Conservation (phyloP, 495 filamentous ascomycete genomes). For the Tuber magnatum region DNA sequence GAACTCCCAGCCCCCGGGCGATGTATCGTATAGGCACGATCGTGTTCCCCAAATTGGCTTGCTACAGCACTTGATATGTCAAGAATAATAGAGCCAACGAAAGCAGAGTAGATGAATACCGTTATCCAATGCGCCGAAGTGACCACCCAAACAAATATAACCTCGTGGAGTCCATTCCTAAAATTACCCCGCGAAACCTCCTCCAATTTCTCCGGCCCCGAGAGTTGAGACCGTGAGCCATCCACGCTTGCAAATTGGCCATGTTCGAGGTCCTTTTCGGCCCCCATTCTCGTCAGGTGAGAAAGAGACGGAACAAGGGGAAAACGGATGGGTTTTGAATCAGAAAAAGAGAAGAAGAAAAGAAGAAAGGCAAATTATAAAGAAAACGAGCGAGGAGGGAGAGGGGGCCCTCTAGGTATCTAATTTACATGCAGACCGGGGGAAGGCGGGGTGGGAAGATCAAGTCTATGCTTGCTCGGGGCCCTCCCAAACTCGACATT, state of each 20-base stretch:
- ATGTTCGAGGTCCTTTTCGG: conserved; percentile 17
- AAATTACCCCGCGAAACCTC: conserved; percentile 16
- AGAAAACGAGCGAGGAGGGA: background rate
- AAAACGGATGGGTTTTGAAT: background rate
- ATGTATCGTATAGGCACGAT: conserved; percentile 30
- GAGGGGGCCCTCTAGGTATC: background rate
- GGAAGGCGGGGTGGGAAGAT: background rate
- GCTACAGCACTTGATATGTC: conserved; percentile 7
- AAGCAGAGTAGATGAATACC: conserved; percentile 9
- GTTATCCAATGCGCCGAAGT: conserved; percentile 37
- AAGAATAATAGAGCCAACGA: background rate
- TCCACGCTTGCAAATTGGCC: background rate
- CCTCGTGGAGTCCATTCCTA: conserved; percentile 30
- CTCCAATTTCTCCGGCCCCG: background rate
- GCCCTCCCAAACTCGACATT: background rate
- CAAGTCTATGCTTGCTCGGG: background rate
- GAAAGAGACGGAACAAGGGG: background rate
- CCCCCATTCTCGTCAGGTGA: background rate
- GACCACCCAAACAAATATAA: conserved; percentile 32
- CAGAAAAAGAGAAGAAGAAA: too few species aligned
- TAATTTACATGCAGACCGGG: background rate
- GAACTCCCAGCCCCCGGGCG: conserved; percentile 24
- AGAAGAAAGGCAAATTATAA: background rate
- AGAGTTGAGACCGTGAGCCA: background rate
- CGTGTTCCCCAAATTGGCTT: conserved; percentile 37